Conservation (phyloP, 805 yeast species). For the Myxozyma lipomycoides region DNA sequence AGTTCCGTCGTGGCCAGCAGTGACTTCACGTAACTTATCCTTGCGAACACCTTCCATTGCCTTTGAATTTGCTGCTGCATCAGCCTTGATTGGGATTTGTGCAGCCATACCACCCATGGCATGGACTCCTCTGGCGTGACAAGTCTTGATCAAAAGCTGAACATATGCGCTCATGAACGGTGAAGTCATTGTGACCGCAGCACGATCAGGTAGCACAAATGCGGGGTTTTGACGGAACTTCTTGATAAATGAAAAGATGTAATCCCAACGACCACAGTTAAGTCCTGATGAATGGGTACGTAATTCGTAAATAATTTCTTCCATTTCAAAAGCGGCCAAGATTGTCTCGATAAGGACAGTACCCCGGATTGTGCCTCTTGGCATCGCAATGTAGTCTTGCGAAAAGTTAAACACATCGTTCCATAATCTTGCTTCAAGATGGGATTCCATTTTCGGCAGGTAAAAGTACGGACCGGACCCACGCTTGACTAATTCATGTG, state of each 20-base stretch:
- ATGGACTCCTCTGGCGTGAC: constrained; percentile 68
- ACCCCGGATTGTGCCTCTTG: constrained; percentile 67
- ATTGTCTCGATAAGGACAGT: constrained; percentile 70
- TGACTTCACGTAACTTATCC: constrained; percentile 64
- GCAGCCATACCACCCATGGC: constrained; percentile 83
- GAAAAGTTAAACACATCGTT: constrained; percentile 63
- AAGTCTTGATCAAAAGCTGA: constrained; percentile 59
- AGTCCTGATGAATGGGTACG: constrained; percentile 68
- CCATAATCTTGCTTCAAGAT: constrained; percentile 72
- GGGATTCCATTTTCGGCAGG: constrained; percentile 74
- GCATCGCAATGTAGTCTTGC: constrained; percentile 59
- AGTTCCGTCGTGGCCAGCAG: constrained; percentile 69
- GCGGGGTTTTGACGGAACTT: constrained; percentile 58
- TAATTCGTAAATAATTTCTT: constrained; percentile 69
- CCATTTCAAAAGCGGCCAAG: constrained; percentile 73
- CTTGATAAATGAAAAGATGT: constrained; percentile 67
- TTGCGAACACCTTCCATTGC: constrained; percentile 66
- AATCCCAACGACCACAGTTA: constrained; percentile 77
- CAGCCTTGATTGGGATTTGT: constrained; percentile 67
- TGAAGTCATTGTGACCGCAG: constrained; percentile 52
- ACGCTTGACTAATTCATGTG: constrained; percentile 50
- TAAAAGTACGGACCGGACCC: constrained; percentile 72
- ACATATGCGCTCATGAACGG: constrained; percentile 70
- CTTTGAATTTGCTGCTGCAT: constrained; percentile 53
- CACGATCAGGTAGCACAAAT: constrained; percentile 63